phyloP scores from a whole-genome alignment of 1,284 basidiomycete species.

The Pseudozyma tsukubaensis region DNA sequence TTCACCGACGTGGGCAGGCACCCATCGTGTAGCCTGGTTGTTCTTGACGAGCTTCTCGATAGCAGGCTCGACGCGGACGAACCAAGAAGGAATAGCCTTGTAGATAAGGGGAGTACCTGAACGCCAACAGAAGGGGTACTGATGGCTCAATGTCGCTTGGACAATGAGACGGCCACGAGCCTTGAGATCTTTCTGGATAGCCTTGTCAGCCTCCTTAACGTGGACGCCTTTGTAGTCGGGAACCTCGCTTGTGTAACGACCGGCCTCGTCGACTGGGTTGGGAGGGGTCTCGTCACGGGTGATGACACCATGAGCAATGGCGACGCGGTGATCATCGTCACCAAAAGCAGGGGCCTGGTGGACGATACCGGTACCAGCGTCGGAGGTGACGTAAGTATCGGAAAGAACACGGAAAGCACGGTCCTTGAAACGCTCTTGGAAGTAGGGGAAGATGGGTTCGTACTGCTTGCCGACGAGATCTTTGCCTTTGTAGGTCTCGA shows the following conservation, averaged over 20 bases:
- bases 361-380: conserved; percentile 96
- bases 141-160: conserved; percentile 86
- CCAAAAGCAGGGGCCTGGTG: conserved; percentile 99
- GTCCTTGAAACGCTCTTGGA: conserved; percentile 92
- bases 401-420: conserved; percentile 88
- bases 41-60: conserved; percentile 88
- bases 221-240: conserved; percentile 89
- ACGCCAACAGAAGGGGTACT: conserved; percentile 95
- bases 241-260: conserved; percentile 88
- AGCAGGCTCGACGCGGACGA: conserved; percentile 87
- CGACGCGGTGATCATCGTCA: conserved; percentile 97
- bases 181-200: conserved; percentile 92
- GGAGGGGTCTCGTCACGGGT: conserved; percentile 90
- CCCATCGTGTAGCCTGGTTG: conserved; percentile 93
- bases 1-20: conserved; percentile 89
- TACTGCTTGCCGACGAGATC: conserved; percentile 98
- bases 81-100: conserved; percentile 96
- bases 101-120: conserved; percentile 96
- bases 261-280: conserved; percentile 91
- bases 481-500: conserved; percentile 82
- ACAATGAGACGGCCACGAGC: conserved; percentile 87
- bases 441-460: conserved; percentile 95
- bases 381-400: conserved; percentile 93
- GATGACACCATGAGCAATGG: conserved; percentile 84
- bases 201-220: conserved; percentile 95